Percentiles rank a stretch among this genome's conserved stretches.
Conservation (phyloP, 2,329 filamentous ascomycete genomes). For the Leptographium lundbergii region DNA sequence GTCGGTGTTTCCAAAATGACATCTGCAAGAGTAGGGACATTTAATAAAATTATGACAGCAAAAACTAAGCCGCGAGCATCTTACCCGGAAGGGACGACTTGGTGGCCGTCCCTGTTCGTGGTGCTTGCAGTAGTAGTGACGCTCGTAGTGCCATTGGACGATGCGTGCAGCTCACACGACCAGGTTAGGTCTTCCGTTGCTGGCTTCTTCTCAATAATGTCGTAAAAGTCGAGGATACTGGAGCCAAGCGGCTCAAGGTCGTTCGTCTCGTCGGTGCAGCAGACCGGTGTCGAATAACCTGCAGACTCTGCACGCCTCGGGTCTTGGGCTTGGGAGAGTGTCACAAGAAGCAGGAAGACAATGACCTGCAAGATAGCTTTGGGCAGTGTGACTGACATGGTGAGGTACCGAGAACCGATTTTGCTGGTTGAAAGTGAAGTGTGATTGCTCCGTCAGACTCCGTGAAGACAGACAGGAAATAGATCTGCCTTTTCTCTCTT, state of each 20-base stretch:
- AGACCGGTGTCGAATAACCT: not conserved
- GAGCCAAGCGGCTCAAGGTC: not conserved
- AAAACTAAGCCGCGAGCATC: not conserved
- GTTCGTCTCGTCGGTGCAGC: not conserved
- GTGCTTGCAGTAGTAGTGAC: not conserved
- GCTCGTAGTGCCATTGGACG: not conserved
- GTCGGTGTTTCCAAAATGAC: slow-evolving; percentile 9
- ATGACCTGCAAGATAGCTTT: not conserved
- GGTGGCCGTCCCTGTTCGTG: not conserved
- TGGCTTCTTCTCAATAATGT: not conserved
- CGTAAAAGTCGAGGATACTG: not conserved
- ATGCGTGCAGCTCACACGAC: not conserved
- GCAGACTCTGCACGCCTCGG: not conserved
- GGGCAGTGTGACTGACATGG: not conserved
- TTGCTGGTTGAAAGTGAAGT: not conserved
- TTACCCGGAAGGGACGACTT: not conserved
- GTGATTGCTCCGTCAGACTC: not conserved
- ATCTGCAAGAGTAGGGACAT: not conserved
- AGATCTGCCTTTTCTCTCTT: not conserved
- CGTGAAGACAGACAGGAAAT: not conserved
- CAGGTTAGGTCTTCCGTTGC: not conserved
- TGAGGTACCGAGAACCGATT: not conserved
- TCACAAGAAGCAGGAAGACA: not conserved
- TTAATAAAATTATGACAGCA: not conserved
- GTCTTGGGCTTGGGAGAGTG: not conserved